A percentile compares a stretch with the other conserved stretches of the same genome.
phyloP scores from a whole-genome alignment of 2,329 filamentous ascomycete species.

The Diaporthe citrichinensis region DNA sequence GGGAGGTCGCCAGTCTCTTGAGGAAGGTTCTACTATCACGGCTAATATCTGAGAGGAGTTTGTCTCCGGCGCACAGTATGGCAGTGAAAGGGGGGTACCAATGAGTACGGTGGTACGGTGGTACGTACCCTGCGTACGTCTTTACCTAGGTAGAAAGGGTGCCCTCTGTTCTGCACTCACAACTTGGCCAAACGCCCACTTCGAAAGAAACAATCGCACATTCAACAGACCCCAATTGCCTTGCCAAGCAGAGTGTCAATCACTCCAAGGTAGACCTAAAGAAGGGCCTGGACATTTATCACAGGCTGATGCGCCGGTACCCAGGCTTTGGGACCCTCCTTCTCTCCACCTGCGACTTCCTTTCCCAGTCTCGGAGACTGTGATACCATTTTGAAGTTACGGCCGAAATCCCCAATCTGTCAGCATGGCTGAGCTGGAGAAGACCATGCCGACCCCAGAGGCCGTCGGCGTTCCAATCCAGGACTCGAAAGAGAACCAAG shows the following conservation, averaged over 20 bases:
- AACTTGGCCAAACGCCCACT: too few species aligned
- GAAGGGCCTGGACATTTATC: neutral
- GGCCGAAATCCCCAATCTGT: neutral
- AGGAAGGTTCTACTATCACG: neutral
- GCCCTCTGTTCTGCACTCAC: too few species aligned
- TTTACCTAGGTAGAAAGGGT: too few species aligned
- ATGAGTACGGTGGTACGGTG: too few species aligned
- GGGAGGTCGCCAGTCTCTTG: neutral
- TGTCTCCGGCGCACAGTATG: neutral
- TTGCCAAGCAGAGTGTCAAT: neutral
- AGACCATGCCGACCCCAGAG: slow-evolving; percentile 16
- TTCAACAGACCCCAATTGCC: too few species aligned
- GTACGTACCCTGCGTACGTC: too few species aligned
- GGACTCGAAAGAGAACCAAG: slow-evolving; percentile 21
- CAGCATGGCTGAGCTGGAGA: slow-evolving; percentile 26
- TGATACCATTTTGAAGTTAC: neutral
- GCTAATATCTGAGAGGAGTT: neutral
- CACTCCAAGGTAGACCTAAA: neutral
- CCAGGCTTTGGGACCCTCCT: neutral
- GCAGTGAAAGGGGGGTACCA: too few species aligned
- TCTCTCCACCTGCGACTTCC: neutral
- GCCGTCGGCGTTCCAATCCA: slow-evolving; percentile 7
- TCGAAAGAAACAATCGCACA: too few species aligned
- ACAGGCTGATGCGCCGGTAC: neutral
- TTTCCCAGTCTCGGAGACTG: neutral